Conservation (phyloP, 208 protist genomes). For the Wallacemonas sp. region DNA sequence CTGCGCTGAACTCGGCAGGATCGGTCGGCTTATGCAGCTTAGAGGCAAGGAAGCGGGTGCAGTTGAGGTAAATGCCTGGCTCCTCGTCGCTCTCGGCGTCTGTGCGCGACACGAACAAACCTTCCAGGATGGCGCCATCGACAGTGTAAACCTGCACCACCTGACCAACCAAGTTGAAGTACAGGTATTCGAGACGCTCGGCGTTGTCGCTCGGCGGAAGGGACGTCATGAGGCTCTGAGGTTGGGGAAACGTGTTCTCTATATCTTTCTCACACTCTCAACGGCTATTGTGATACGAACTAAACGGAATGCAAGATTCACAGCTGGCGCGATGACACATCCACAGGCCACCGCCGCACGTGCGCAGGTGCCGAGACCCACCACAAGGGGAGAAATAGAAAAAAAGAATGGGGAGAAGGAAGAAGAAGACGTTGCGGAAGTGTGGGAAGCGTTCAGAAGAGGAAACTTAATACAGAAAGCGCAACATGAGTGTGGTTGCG, state of each 20-base stretch:
- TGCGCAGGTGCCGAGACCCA: no score
- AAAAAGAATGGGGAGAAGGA: no score
- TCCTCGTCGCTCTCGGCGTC: conserved; percentile 58
- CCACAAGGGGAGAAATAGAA: no score
- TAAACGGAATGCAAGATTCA: no score
- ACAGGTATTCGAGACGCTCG: conserved; percentile 86
- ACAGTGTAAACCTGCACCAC: conserved; percentile 73
- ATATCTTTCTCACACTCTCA: no score
- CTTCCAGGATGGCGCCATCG: conserved; percentile 72
- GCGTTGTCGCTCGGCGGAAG: conserved; percentile 61
- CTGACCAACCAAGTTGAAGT: conserved; percentile 87
- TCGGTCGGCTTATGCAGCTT: conserved; percentile 46
- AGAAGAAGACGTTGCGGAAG: no score
- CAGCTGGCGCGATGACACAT: no score
- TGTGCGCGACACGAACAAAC: conserved; percentile 81
- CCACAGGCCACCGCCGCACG: no score
- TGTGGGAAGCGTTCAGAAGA: conserved; percentile 5
- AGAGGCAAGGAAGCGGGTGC: conserved; percentile 51
- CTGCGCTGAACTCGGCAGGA: conserved; percentile 30
- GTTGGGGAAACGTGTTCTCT: no score
- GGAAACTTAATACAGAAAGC: neutral
- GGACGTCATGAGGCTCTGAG: conserved; percentile 31
- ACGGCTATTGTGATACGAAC: no score
- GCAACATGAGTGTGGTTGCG: no score
- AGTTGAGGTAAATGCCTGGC: conserved; percentile 63